Percentiles rank a stretch among this genome's conserved stretches.
These are phyloP conservation scores for Boechera stricta DNA, from an alignment of 345 rosid species.

Conservation along the genomic window DNA sequence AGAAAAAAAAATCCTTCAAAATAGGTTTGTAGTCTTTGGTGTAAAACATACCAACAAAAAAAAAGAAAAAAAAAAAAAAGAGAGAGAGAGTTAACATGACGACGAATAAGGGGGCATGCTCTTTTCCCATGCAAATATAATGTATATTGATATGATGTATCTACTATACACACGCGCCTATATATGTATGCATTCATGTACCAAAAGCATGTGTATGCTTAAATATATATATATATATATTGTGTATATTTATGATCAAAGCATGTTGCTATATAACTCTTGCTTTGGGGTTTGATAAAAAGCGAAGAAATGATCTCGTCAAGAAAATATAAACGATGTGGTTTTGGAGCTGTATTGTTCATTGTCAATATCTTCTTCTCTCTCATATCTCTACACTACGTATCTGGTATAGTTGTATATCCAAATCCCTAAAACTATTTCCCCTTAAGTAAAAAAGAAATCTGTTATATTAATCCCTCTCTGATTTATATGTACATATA, in stretches of 20 bases:
- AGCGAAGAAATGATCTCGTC: slow-evolving; percentile 29
- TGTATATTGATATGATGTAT: neutral
- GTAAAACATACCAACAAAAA: too few species aligned
- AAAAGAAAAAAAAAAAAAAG: too few species aligned
- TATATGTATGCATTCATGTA: neutral
- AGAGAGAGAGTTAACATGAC: too few species aligned
- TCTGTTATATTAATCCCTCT: neutral
- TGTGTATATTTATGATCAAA: neutral
- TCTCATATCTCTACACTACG: slow-evolving; percentile 16
- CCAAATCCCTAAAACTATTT: neutral
- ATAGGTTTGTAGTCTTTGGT: too few species aligned
- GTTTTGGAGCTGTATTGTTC: slow-evolving; percentile 35
- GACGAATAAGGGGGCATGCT: slow-evolving; percentile 20
- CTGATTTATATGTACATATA: neutral
- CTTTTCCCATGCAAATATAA: slow-evolving; percentile 28
- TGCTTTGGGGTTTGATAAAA: neutral
- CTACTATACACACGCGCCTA: neutral
- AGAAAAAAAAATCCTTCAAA: too few species aligned
- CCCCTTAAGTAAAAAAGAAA: neutral
- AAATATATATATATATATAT: too few species aligned
- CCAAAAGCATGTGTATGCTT: too few species aligned
- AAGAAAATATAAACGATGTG: slow-evolving; percentile 28
- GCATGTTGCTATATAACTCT: slow-evolving; percentile 10
- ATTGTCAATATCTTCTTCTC: slow-evolving; percentile 28
- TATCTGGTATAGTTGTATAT: slow-evolving; percentile 28